Evolutionary conservation across 2,329 filamentous ascomycete species (phyloP).

Genomic region (Fonsecaea multimorphosa): DNA sequence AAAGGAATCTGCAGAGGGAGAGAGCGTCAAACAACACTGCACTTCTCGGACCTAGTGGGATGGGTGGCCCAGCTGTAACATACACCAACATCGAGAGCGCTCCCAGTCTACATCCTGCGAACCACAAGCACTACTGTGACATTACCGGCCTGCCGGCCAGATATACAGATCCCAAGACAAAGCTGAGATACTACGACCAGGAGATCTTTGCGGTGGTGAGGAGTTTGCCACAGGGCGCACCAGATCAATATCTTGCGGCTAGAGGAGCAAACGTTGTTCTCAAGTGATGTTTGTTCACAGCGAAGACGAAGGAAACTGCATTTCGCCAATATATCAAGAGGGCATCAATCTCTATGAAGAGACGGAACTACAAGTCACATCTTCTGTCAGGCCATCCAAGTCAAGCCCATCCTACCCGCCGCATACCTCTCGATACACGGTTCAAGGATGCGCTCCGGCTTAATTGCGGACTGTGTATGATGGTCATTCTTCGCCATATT

Average conservation of each 20-base stretch:
- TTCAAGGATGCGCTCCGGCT: conserved; percentile 97
- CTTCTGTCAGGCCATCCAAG: conserved; percentile 85
- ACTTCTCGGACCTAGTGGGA: conserved; percentile 14
- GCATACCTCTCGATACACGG: conserved; percentile 75
- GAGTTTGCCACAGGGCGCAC: conserved; percentile 77
- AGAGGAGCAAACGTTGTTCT: conserved; percentile 91
- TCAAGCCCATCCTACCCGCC: conserved; percentile 94
- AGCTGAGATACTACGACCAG: conserved; percentile 88
- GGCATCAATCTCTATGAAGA: not conserved
- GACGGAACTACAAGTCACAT: not conserved
- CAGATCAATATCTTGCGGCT: conserved; percentile 87
- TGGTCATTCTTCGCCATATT: conserved; percentile 75
- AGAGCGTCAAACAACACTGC: conserved; percentile 25
- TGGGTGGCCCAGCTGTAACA: conserved; percentile 71
- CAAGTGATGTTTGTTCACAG: conserved; percentile 64
- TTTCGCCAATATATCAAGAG: not conserved
- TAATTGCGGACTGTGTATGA: conserved; percentile 79
- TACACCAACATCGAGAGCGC: conserved; percentile 98
- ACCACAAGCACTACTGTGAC: conserved; percentile 91
- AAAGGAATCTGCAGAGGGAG: conserved; percentile 67
- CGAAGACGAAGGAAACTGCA: not conserved
- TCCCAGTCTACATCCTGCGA: conserved; percentile 77
- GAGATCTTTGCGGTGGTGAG: conserved; percentile 89
- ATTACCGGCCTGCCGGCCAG: conserved; percentile 89
- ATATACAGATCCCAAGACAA: conserved; percentile 93